phyloP scores from a whole-genome alignment of 495 filamentous ascomycete genomes.

The Penicillium canescens region DNA sequence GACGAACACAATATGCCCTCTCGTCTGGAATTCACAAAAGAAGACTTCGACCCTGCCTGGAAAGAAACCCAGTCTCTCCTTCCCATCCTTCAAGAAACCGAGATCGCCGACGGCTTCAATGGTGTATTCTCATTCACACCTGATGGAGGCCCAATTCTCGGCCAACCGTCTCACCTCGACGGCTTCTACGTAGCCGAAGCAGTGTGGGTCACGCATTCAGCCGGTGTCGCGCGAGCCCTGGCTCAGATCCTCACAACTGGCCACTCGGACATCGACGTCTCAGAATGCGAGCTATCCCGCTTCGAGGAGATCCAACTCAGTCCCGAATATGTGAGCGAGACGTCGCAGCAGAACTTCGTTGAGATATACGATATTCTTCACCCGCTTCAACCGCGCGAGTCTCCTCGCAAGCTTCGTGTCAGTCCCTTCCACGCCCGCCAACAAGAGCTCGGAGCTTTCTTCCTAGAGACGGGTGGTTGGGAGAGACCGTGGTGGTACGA shows the following conservation, averaged over 20 bases:
- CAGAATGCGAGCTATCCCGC: slow-evolving; percentile 50
- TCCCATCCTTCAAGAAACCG: slow-evolving; percentile 37
- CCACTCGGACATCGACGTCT: slow-evolving; percentile 43
- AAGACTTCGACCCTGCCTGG: slow-evolving; percentile 54
- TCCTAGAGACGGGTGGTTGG: slow-evolving; percentile 50
- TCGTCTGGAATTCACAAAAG: slow-evolving; percentile 45
- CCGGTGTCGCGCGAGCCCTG: slow-evolving; percentile 51
- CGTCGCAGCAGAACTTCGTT: slow-evolving; percentile 50
- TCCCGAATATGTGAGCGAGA: slow-evolving; percentile 46
- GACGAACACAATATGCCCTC: slow-evolving; percentile 54
- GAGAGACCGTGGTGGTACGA: slow-evolving; percentile 55
- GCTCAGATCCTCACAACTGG: slow-evolving; percentile 50
- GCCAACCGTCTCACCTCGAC: slow-evolving; percentile 46
- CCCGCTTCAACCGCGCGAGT: slow-evolving; percentile 46
- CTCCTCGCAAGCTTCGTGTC: slow-evolving; percentile 45
- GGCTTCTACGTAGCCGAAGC: slow-evolving; percentile 56
- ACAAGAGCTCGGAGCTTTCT: slow-evolving; percentile 47
- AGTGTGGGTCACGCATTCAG: slow-evolving; percentile 57
- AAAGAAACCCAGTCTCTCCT: slow-evolving; percentile 42
- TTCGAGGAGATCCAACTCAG: slow-evolving; percentile 51
- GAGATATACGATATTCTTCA: slow-evolving; percentile 56
- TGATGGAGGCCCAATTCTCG: slow-evolving; percentile 50
- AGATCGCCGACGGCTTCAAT: slow-evolving; percentile 52
- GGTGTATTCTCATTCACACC: slow-evolving; percentile 56
- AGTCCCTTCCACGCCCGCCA: slow-evolving; percentile 49